Conservation (phyloP, 2,329 filamentous ascomycete genomes). For the Phaeophleospora eucalypticola region DNA sequence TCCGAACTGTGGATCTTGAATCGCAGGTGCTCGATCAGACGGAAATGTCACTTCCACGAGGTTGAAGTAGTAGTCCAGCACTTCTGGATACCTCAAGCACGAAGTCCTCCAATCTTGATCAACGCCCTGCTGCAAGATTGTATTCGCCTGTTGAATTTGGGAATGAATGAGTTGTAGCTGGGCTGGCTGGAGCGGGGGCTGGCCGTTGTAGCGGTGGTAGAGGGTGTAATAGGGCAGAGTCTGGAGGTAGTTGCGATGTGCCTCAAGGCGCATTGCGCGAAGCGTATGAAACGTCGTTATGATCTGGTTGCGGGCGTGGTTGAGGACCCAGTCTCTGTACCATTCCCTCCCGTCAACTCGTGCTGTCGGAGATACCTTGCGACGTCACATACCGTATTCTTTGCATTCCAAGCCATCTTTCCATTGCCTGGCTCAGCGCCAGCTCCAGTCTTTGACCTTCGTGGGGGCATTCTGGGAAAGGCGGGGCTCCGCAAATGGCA, state of each 20-base stretch:
- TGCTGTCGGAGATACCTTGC: neutral
- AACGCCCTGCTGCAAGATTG: conserved; percentile 65
- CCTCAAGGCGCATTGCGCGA: conserved; percentile 38
- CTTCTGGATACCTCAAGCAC: conserved; percentile 72
- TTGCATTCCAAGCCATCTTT: conserved; percentile 27
- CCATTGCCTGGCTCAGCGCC: conserved; percentile 31
- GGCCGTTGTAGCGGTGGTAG: conserved; percentile 43
- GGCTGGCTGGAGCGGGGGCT: conserved; percentile 41
- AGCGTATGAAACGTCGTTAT: conserved; percentile 42
- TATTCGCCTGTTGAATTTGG: conserved; percentile 61
- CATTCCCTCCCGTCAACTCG: too few species aligned
- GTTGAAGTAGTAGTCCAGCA: conserved; percentile 76
- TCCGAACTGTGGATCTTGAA: conserved; percentile 35
- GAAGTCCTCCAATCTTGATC: conserved; percentile 75
- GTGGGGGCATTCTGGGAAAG: conserved; percentile 32
- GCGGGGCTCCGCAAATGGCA: conserved; percentile 34
- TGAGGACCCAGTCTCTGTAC: conserved; percentile 45
- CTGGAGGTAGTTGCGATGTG: conserved; percentile 41
- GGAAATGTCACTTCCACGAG: conserved; percentile 65
- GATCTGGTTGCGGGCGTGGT: conserved; percentile 43
- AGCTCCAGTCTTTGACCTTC: conserved; percentile 32
- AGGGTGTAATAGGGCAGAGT: conserved; percentile 45
- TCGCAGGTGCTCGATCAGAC: conserved; percentile 44
- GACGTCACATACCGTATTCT: conserved; percentile 25
- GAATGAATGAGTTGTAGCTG: conserved; percentile 40